Evolutionary conservation across 2,329 filamentous ascomycete genomes (phyloP).

Genomic region (Shiraia bambusicola): DNA sequence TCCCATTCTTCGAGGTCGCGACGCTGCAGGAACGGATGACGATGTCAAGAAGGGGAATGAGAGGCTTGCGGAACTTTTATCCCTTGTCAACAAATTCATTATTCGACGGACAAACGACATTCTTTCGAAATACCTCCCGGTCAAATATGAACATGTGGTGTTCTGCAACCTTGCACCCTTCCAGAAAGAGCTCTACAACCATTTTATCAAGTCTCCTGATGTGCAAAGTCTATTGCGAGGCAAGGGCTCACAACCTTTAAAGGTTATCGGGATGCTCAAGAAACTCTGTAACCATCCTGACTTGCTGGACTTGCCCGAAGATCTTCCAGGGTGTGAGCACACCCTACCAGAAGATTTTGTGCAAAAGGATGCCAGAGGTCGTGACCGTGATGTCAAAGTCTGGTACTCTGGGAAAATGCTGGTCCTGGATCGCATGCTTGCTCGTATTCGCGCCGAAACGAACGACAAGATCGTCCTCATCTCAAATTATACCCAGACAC

Average conservation of each 20-base stretch:
- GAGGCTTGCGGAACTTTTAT: conserved; percentile 75
- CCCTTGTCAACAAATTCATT: conserved; percentile 95
- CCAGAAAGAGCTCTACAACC: conserved; percentile 90
- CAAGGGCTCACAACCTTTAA: conserved; percentile 92
- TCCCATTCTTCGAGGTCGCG: conserved; percentile 86
- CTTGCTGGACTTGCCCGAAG: conserved; percentile 76
- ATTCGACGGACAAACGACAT: conserved; percentile 98
- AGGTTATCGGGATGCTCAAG: conserved; percentile 94
- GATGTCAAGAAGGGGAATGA: conserved; percentile 83
- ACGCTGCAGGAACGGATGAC: conserved; percentile 81
- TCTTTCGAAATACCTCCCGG: conserved; percentile 91
- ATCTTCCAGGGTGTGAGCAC: conserved; percentile 83
- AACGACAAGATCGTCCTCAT: conserved; percentile 99
- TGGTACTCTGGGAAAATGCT: conserved; percentile 99
- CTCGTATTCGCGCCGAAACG: conserved; percentile 90
- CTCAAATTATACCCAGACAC: conserved; percentile 95
- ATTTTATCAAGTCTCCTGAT: conserved; percentile 93
- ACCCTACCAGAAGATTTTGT: conserved; percentile 85
- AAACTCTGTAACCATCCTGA: conserved; percentile 99
- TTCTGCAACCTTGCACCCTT: conserved; percentile 95
- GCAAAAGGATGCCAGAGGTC: conserved; percentile 80
- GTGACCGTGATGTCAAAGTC: conserved; percentile 87
- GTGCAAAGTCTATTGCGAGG: conserved; percentile 89
- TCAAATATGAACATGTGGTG: conserved; percentile 99
- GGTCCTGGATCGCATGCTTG: conserved; percentile 96